Conservation (phyloP, 2,329 filamentous ascomycete genomes). For the Ramularia collo-cygni region DNA sequence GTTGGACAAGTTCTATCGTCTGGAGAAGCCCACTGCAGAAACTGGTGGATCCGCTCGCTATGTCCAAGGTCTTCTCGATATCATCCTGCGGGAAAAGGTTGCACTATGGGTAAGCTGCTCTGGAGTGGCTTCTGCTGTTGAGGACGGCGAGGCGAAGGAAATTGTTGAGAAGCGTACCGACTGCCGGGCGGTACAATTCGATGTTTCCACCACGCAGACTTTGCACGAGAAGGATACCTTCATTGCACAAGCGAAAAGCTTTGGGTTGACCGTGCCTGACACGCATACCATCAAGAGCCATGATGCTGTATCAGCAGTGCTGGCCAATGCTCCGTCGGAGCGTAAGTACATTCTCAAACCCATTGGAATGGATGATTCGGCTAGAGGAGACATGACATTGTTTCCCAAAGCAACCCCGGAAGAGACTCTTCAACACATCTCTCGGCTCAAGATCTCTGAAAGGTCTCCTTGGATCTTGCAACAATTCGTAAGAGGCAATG, state of each 20-base stretch:
- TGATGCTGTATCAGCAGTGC: slow-evolving; percentile 5
- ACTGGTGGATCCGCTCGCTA: slow-evolving; percentile 42
- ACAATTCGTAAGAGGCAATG: slow-evolving; percentile 57
- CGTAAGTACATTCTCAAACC: slow-evolving; percentile 60
- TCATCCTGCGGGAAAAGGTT: slow-evolving; percentile 55
- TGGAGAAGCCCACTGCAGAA: slow-evolving; percentile 30
- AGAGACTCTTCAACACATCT: slow-evolving; percentile 51
- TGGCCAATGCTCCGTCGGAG: slow-evolving; percentile 15
- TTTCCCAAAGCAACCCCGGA: slow-evolving; percentile 50
- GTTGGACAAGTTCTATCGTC: slow-evolving; percentile 49
- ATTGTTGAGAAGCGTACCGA: slow-evolving; percentile 50
- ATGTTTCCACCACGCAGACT: slow-evolving; percentile 47
- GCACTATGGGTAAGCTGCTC: slow-evolving; percentile 71
- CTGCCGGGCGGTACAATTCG: slow-evolving; percentile 60
- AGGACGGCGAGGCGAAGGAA: slow-evolving; percentile 61
- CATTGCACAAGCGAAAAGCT: slow-evolving; percentile 48
- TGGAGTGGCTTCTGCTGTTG: slow-evolving; percentile 57
- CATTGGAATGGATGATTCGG: slow-evolving; percentile 54
- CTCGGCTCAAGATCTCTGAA: slow-evolving; percentile 48
- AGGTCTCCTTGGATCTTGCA: slow-evolving; percentile 60
- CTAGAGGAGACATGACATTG: slow-evolving; percentile 56
- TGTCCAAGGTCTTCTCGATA: slow-evolving; percentile 48
- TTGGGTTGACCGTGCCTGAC: slow-evolving; percentile 45
- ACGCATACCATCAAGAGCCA: slow-evolving; percentile 44
- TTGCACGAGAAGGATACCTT: slow-evolving; percentile 63